phyloP scores from a whole-genome alignment of 1,139 yeast genomes.

The Debaryomyces psychrophilus region DNA sequence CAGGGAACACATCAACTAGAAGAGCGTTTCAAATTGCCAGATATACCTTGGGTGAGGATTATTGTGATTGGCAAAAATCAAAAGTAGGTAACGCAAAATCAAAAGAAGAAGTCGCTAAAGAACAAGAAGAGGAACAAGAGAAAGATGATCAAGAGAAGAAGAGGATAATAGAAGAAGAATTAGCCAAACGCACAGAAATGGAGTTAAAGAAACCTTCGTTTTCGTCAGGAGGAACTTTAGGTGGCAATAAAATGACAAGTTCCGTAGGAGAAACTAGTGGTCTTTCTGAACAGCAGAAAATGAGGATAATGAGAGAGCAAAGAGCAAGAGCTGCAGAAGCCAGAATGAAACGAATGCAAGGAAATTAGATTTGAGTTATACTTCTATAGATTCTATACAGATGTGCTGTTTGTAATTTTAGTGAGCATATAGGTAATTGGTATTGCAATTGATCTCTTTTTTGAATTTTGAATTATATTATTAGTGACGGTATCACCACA shows the following conservation, averaged over 20 bases:
- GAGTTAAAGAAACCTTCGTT: conserved; percentile 39
- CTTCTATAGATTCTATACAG: conserved; percentile 5
- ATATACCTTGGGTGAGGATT: conserved; percentile 63
- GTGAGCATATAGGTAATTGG: conserved; percentile 20
- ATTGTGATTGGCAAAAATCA: conserved; percentile 70
- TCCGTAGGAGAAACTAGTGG: conserved; percentile 34
- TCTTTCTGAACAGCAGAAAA: conserved; percentile 65
- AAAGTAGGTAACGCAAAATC: conserved; percentile 68
- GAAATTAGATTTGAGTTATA: conserved; percentile 5
- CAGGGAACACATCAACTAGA: conserved; percentile 46
- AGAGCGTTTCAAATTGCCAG: conserved; percentile 74
- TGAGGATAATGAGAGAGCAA: conserved; percentile 86
- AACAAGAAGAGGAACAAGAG: conserved; percentile 38
- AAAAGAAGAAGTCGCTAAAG: conserved; percentile 60
- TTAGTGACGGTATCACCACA: conserved; percentile 12
- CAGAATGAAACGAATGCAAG: conserved; percentile 46
- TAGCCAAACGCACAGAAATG: conserved; percentile 43
- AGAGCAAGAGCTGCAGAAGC: conserved; percentile 98
- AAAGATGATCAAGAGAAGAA: conserved; percentile 40
- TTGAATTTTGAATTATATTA: conserved; percentile 10
- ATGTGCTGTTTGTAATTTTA: conserved; percentile 13
- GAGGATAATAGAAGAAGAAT: conserved; percentile 41
- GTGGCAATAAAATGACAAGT: conserved; percentile 21
- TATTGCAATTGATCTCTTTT: neutral
- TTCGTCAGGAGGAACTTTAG: conserved; percentile 33